A percentile compares a stretch with the other conserved stretches of the same genome.
Conservation (phyloP, 441 rosid genomes). For the Arabidopsis hybrid region DNA sequence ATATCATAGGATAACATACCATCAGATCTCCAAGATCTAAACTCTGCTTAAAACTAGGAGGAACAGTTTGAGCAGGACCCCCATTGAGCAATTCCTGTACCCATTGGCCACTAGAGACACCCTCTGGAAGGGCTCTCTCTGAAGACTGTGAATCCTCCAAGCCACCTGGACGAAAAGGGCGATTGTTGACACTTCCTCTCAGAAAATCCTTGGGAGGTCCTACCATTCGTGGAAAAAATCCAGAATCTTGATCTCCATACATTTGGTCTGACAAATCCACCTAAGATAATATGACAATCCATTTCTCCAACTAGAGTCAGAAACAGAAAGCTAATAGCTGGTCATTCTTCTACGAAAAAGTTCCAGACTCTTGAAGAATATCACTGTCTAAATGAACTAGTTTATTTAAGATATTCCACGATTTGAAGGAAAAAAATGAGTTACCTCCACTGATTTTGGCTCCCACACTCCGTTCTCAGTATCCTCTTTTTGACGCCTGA, state of each 20-base stretch:
- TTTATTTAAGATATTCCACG: constrained; percentile 9
- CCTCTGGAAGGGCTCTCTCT: constrained; percentile 76
- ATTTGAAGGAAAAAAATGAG: constrained; percentile 10
- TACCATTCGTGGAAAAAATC: constrained; percentile 65
- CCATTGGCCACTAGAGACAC: constrained; percentile 87
- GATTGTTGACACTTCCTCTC: constrained; percentile 90
- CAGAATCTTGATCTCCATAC: constrained; percentile 69
- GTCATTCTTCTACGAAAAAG: constrained; percentile 18
- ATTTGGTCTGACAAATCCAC: constrained; percentile 84
- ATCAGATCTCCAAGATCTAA: constrained; percentile 84
- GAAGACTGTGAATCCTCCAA: constrained; percentile 71
- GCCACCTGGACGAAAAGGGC: constrained; percentile 98
- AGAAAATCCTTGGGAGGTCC: constrained; percentile 85
- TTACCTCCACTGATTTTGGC: constrained; percentile 81
- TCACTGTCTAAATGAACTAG: constrained; percentile 26
- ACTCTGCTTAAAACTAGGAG: constrained; percentile 89
- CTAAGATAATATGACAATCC: constrained; percentile 63
- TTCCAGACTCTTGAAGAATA: not conserved
- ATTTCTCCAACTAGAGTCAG: constrained; percentile 46
- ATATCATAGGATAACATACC: constrained; percentile 62
- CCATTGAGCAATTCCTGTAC: constrained; percentile 76
- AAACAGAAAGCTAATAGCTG: constrained; percentile 32
- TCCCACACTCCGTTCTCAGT: constrained; percentile 66
- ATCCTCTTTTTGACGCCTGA: constrained; percentile 55
- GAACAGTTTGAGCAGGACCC: constrained; percentile 71